Evolutionary conservation across 768 basidiomycete species (phyloP).

Genomic region (Tulasnella sp.): DNA sequence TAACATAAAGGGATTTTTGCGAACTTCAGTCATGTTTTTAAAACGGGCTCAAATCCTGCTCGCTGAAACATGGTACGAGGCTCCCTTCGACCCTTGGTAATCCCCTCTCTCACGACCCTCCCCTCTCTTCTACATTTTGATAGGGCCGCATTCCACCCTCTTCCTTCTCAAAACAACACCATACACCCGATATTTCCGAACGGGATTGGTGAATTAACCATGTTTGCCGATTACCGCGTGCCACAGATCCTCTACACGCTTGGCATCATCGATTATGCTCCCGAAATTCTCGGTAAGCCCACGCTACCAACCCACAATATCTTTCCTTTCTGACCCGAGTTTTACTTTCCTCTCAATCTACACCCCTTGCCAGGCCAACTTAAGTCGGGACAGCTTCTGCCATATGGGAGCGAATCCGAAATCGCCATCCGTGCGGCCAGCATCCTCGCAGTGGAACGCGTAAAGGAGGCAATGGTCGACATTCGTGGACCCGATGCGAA

Average conservation of each 20-base stretch:
- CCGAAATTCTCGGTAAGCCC: conserved; percentile 42
- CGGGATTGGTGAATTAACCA: conserved; percentile 69
- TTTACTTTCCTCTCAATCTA: background rate
- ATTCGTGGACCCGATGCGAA: conserved; percentile 26
- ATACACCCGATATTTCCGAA: conserved; percentile 73
- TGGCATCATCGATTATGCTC: conserved; percentile 67
- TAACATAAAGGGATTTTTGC: background rate
- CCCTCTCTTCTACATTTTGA: background rate
- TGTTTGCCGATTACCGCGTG: conserved; percentile 86
- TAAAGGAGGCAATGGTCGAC: conserved; percentile 56
- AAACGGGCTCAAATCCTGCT: conserved; percentile 90
- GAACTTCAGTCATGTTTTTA: conserved; percentile 66
- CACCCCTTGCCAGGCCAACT: conserved; percentile 41
- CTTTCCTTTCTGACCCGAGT: background rate
- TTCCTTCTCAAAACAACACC: conserved; percentile 38
- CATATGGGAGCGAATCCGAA: conserved; percentile 63
- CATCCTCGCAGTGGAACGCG: conserved; percentile 71
- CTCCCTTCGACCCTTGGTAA: background rate
- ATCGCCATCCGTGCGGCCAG: conserved; percentile 76
- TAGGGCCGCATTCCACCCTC: conserved; percentile 83
- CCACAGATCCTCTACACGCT: conserved; percentile 88
- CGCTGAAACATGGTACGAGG: conserved; percentile 66
- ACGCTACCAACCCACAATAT: background rate
- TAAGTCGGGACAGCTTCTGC: conserved; percentile 44
- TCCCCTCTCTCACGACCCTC: background rate